Percentiles rank a stretch among this genome's conserved stretches.
Evolutionary conservation across 352 stramenopile species (phyloP).

Genomic region (Globisporangium barbulae): DNA sequence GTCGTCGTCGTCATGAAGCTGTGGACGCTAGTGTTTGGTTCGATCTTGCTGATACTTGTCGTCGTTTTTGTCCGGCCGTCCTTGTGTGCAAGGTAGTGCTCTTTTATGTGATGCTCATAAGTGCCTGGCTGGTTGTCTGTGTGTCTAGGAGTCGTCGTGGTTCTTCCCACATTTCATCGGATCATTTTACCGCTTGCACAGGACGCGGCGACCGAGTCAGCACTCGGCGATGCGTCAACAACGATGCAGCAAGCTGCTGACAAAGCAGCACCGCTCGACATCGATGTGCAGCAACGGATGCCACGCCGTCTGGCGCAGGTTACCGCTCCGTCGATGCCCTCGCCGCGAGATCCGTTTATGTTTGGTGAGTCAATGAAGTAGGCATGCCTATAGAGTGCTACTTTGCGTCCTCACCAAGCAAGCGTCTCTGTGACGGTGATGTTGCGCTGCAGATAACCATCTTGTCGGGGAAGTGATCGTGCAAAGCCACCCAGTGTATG

Average conservation of each 20-base stretch:
- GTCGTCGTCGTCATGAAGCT: too few species aligned
- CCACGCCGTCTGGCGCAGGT: slow-evolving; percentile 27
- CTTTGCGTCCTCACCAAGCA: neutral
- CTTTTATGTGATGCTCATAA: neutral
- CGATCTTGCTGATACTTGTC: too few species aligned
- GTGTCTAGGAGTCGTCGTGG: neutral
- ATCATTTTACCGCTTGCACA: slow-evolving; percentile 3
- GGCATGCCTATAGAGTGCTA: neutral
- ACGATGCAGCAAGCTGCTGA: neutral
- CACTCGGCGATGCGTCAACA: neutral
- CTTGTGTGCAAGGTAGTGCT: too few species aligned
- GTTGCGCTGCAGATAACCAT: slow-evolving; percentile 40
- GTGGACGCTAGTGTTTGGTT: too few species aligned
- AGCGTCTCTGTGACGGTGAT: neutral
- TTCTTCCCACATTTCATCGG: slow-evolving; percentile 1
- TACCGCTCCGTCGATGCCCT: slow-evolving; percentile 28
- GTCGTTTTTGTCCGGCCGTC: too few species aligned
- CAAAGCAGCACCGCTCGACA: neutral
- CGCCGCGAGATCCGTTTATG: slow-evolving; percentile 45
- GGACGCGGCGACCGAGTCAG: neutral
- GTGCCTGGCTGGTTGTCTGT: neutral
- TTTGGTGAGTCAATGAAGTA: slow-evolving; percentile 29
- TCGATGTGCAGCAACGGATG: slow-evolving; percentile 14
- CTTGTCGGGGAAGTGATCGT: slow-evolving; percentile 53
- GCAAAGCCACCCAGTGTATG: slow-evolving; percentile 52